Conservation (phyloP, 148 eudicot genomes). For the Rhododendron ferrugineum region DNA sequence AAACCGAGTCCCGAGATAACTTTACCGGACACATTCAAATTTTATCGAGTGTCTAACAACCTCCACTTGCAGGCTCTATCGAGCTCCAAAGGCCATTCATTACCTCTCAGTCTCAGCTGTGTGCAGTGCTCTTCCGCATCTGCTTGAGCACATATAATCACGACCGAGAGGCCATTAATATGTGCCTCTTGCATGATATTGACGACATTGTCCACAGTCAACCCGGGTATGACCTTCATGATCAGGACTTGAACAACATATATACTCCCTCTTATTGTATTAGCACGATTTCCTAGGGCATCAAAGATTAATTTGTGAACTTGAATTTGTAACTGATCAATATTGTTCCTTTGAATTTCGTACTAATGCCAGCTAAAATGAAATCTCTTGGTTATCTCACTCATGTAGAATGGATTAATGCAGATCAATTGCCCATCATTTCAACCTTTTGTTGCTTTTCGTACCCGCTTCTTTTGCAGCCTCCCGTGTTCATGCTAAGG, state of each 20-base stretch:
- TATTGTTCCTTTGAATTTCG: background rate
- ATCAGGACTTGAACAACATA: conserved; percentile 91
- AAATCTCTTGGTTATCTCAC: background rate
- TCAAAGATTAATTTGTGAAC: background rate
- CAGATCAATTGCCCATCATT: too few relatives aligned
- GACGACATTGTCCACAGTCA: conserved; percentile 82
- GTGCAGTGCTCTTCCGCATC: conserved; percentile 82
- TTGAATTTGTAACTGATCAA: background rate
- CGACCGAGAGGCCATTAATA: conserved; percentile 1
- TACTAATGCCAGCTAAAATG: background rate
- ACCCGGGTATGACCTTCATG: conserved; percentile 97
- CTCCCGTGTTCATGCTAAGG: too few relatives aligned
- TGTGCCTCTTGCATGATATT: conserved; percentile 69
- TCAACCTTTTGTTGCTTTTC: background rate
- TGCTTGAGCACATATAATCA: conserved; percentile 8
- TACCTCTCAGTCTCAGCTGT: conserved; percentile 79
- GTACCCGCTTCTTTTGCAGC: too few relatives aligned
- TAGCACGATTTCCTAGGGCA: background rate
- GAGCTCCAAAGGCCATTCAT: conserved; percentile 89
- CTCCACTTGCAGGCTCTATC: conserved; percentile 81
- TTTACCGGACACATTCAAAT: background rate
- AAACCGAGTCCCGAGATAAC: conserved; percentile 4
- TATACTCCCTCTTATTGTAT: conserved; percentile 78
- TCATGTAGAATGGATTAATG: background rate
- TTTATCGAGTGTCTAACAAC: conserved; percentile 29